A percentile compares a stretch with the other conserved stretches of the same genome.
Evolutionary conservation across 768 basidiomycete species (phyloP).

Genomic region (Tubosaeta sp.): DNA sequence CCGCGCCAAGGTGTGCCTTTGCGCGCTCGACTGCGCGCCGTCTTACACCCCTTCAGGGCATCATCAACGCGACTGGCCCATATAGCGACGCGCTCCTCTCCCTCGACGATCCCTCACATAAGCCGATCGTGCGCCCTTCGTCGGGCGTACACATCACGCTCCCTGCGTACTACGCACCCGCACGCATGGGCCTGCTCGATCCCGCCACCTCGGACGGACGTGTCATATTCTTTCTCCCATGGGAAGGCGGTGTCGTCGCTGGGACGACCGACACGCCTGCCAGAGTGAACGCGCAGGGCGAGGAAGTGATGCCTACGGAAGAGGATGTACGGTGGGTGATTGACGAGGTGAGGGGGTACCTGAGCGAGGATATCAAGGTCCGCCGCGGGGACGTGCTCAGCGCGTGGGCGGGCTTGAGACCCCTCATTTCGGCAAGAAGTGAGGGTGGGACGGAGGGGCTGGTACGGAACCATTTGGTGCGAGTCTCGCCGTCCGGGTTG

Average conservation of each 20-base stretch:
- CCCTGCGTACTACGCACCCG: constrained; percentile 94
- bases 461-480: constrained; percentile 91
- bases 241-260: constrained; percentile 97
- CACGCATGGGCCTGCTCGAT: constrained; percentile 92
- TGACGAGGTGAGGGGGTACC: constrained; percentile 86
- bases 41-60: constrained; percentile 46
- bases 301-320: constrained; percentile 79
- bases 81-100: constrained; percentile 83
- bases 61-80: constrained; percentile 97
- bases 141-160: constrained; percentile 95
- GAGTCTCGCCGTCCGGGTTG: constrained; percentile 74
- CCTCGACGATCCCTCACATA: constrained; percentile 73
- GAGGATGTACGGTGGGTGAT: constrained; percentile 97
- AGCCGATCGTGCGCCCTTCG: constrained; percentile 87
- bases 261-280: constrained; percentile 92
- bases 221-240: constrained; percentile 98
- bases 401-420: constrained; percentile 91
- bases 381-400: constrained; percentile 91
- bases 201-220: constrained; percentile 94
- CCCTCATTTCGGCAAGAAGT: constrained; percentile 78
- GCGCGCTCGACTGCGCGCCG: not conserved
- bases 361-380: constrained; percentile 90
- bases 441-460: constrained; percentile 78
- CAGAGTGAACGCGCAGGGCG: constrained; percentile 45
- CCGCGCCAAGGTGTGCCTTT: constrained; percentile 58